Base-by-base conservation (phyloP, 2,329 filamentous ascomycete species). In the Colletotrichum sp. region DNA sequence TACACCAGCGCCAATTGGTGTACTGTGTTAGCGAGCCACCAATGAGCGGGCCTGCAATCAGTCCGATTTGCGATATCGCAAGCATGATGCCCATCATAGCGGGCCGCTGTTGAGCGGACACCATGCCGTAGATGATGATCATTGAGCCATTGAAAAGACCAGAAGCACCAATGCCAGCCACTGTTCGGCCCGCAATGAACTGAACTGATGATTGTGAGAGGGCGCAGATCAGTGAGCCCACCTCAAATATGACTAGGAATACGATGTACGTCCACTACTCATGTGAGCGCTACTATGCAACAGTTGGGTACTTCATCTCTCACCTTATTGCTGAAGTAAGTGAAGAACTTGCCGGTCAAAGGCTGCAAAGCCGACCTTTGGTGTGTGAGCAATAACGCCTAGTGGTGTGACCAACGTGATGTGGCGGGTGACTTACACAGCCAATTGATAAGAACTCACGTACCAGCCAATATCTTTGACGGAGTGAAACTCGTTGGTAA, bases 381-480 rank as follows among this genome's bases (percentile, higher is more conserved):
- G 18, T 13, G 32, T 39, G 67, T 82, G 44, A 63, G 49, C n/a
- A 59, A 16, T 0, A 59, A 15, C 5, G 15, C 4, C 55, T 9
- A 4, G 1, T 26, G 3, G 3, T 28, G 6, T 18, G 7, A 7
- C 49, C 24, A 57, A 32, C 24, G 15, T n/a, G 12, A 66, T 16
- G 34, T 72, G 78, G 62, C 83, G 1, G 83, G 82, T 82, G 88
- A n/a, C 87, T 81, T 67, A 90, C 83, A 70, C 55, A 6, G 68
- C 92, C 7, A 90, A 85, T 36, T 87, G 85, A 78, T 89, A 90
- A 28, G 87, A 86, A 70, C 86, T 87, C 7, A 86, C 87, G 79
- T 91, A 91, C 90, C 90, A 92, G 49, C 89, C 90, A 13, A 91
- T 87, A 78, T 91, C 89, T 7, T 82, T 80, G 1, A 90, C 81